Conservation (phyloP, 2,329 filamentous ascomycete species). For the Colletotrichum liaoningense region DNA sequence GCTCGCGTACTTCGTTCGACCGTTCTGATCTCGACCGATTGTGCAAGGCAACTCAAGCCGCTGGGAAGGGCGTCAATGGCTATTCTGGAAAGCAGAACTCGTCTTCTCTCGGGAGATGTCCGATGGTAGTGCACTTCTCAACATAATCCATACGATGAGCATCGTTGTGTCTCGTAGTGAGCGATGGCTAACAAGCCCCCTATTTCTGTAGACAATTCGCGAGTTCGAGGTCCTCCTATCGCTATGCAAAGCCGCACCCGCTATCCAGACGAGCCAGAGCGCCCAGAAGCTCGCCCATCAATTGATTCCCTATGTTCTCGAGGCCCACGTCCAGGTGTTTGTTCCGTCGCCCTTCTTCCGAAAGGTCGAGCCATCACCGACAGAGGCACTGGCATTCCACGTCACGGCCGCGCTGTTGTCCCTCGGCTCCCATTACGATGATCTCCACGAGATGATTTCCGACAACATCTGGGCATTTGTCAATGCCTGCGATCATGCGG, state of each 20-base stretch:
- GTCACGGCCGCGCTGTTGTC: conserved; percentile 85
- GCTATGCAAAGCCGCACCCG: conserved; percentile 88
- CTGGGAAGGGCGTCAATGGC: conserved; percentile 60
- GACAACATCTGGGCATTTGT: conserved; percentile 79
- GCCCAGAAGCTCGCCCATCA: conserved; percentile 84
- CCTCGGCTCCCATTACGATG: conserved; percentile 78
- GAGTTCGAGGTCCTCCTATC: conserved; percentile 94
- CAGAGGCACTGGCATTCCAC: conserved; percentile 83
- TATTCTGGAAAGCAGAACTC: conserved; percentile 49
- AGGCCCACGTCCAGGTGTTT: conserved; percentile 84
- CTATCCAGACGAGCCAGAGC: conserved; percentile 75
- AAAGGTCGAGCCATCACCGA: conserved; percentile 86
- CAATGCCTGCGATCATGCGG: conserved; percentile 73
- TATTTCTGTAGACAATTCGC: conserved; percentile 73
- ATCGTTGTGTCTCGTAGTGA: not conserved
- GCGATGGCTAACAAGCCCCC: conserved; percentile 4
- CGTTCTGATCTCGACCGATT: conserved; percentile 72
- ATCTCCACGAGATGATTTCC: conserved; percentile 74
- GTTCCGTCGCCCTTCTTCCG: conserved; percentile 84
- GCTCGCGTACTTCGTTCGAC: conserved; percentile 65
- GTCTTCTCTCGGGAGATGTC: conserved; percentile 62
- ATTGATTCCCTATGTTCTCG: conserved; percentile 85
- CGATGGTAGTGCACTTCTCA: conserved; percentile 64
- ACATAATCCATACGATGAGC: not conserved
- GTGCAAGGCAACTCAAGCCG: conserved; percentile 66